Evolutionary conservation across 2,329 filamentous ascomycete genomes (phyloP).

Genomic region (Sporothrix curviconia): DNA sequence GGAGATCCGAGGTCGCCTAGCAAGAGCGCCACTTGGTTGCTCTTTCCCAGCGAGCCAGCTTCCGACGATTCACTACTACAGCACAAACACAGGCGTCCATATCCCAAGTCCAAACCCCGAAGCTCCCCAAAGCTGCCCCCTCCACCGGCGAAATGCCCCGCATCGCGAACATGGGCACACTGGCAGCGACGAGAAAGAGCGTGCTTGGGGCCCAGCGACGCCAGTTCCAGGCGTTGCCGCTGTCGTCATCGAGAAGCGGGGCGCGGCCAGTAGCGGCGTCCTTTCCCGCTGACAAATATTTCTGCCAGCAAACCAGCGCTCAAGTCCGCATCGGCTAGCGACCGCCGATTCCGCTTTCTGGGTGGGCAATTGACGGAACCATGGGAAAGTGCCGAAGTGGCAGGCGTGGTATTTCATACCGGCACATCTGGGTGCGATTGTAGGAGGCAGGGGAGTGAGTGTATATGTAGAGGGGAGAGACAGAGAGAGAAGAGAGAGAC

Average conservation of each 20-base stretch:
- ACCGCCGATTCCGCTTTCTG: not conserved
- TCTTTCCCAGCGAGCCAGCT: not conserved
- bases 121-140: not conserved
- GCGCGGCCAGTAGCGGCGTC: not conserved
- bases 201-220: constrained; percentile 7
- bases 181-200: not conserved
- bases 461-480: too few relatives aligned
- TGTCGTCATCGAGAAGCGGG: constrained; percentile 16
- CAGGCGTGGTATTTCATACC: not conserved
- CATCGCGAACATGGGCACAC: constrained; percentile 11
- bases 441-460: too few relatives aligned
- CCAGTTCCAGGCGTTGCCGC: not conserved
- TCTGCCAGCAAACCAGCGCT: not conserved
- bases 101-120: too few relatives aligned
- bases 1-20: constrained; percentile 17
- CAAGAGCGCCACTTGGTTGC: not conserved
- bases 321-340: not conserved
- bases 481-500: too few relatives aligned
- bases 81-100: too few relatives aligned
- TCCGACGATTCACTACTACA: not conserved
- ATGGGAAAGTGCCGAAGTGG: not conserved
- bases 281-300: not conserved
- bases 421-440: not conserved
- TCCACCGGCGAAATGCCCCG: constrained; percentile 12
- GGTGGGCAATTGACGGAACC: not conserved